Evolutionary conservation across 2,329 filamentous ascomycete genomes (phyloP).

Genomic region (Paradendryphiella salina): DNA sequence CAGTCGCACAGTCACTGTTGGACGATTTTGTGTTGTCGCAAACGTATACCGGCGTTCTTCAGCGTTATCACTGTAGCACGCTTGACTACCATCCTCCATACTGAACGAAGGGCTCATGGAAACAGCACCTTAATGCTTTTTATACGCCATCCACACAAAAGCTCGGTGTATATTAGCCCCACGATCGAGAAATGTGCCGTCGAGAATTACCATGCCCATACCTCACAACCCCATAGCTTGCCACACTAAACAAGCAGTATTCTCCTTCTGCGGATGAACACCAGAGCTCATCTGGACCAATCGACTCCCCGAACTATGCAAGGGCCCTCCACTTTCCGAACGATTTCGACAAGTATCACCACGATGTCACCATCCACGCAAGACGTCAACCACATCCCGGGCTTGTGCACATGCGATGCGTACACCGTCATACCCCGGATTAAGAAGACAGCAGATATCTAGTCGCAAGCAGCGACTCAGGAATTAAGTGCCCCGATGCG

Average conservation of each 20-base stretch:
- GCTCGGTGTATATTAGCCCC: neutral
- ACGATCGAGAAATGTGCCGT: neutral
- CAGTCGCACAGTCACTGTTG: neutral
- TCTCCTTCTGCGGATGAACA: conserved; percentile 2
- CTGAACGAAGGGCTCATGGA: neutral
- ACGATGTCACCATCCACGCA: conserved; percentile 14
- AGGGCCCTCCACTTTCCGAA: conserved; percentile 4
- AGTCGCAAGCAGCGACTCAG: neutral
- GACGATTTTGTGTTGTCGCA: neutral
- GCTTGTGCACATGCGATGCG: conserved; percentile 2
- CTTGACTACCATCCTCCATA: neutral
- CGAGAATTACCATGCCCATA: conserved; percentile 5
- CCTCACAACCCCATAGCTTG: conserved; percentile 6
- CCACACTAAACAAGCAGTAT: conserved; percentile 5
- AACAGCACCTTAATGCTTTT: neutral
- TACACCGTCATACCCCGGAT: conserved; percentile 11
- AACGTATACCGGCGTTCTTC: neutral
- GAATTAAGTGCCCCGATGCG: neutral
- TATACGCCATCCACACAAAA: neutral
- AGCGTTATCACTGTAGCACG: too few species aligned
- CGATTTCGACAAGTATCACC: conserved; percentile 2
- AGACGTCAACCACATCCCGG: conserved; percentile 3
- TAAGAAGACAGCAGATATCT: conserved; percentile 9
- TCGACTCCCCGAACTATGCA: neutral
- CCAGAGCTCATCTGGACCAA: conserved; percentile 3